These are phyloP conservation scores for Cryptosporidium muris DNA, from an alignment of 169 alveolate genomes.

Conservation along the genomic window DNA sequence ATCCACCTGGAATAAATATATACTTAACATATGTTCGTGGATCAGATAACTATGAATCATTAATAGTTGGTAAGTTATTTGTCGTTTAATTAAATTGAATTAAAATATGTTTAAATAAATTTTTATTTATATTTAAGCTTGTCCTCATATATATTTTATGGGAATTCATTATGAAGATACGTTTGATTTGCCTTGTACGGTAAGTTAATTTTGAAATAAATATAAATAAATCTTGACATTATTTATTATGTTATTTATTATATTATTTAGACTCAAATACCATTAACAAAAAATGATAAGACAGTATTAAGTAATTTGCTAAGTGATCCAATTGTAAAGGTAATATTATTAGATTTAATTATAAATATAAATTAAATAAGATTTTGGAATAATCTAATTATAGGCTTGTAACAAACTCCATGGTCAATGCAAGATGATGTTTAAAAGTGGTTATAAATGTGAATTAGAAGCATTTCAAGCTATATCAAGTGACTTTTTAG, in stretches of 20 bases:
- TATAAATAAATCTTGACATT: not conserved
- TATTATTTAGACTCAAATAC: conserved; percentile 19
- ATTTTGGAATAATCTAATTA: not conserved
- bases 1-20: conserved; percentile 65
- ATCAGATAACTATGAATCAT: conserved; percentile 47
- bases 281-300: conserved; percentile 42
- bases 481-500: conserved; percentile 60
- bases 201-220: conserved; percentile 12
- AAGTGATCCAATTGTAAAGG: conserved; percentile 32
- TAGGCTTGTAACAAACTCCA: conserved; percentile 35
- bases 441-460: conserved; percentile 28
- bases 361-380: not conserved
- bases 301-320: conserved; percentile 10
- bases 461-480: conserved; percentile 68
- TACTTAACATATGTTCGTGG: conserved; percentile 61
- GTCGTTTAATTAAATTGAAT: not conserved
- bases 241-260: not conserved
- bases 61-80: conserved; percentile 31
- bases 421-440: conserved; percentile 22
- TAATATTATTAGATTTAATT: not conserved
- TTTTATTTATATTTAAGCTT: conserved; percentile 16
- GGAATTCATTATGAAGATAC: conserved; percentile 64
- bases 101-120: not conserved
- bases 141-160: conserved; percentile 38
- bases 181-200: conserved; percentile 4